Base-by-base conservation (phyloP, 495 filamentous ascomycete species). In the Astrothelium subdiscretum region DNA sequence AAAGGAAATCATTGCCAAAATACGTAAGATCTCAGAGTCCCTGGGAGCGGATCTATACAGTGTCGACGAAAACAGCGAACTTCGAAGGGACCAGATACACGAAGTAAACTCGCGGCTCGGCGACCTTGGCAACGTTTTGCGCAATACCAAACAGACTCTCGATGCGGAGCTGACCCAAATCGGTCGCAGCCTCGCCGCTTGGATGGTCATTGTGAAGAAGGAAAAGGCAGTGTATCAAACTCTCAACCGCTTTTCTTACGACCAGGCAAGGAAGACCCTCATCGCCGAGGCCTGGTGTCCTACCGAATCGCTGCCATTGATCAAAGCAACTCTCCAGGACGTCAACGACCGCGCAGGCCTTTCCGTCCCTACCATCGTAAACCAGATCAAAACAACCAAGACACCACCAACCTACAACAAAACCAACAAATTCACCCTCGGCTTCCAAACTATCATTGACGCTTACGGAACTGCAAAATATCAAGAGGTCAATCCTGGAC, bases 151-250 rank as follows among this genome's bases (percentile, higher is more conserved):
- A 78, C 86, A 86, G 66, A 97, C 95, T 12, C 83, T 97, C 57
- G 87, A 95, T 73, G 90, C 87, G 20, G 94, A 99, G 76, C 83
- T 99, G 54, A 87, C 87, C 12, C 91, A 94, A 71, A 97, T 97
- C 70, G 88, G 89, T 1, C 87, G 90, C 44, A 92, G 85, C 27
- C 80, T 99, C 61, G 86, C 90, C 32, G 89, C 90, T 20, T 97
- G 94, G 95, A 90, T 97, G 88, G 85, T 97, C 35, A 83, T 97
- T 57, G 84, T 97, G 65, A 90, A 88, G 80, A 99, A 99, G 75
- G 94, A 99, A 77, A 99, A 99, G 80, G 90, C 89, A 3, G 89
- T 96, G n/a, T 97, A 96, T 72, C 84, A 95, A 72, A 95, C 95
- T 0, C 80, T 99, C 66, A 99, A 99, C 75, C 83, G 87, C 61